Conservation (phyloP, 2,329 filamentous ascomycete species). For the Trichoderma atrobrunneum region DNA sequence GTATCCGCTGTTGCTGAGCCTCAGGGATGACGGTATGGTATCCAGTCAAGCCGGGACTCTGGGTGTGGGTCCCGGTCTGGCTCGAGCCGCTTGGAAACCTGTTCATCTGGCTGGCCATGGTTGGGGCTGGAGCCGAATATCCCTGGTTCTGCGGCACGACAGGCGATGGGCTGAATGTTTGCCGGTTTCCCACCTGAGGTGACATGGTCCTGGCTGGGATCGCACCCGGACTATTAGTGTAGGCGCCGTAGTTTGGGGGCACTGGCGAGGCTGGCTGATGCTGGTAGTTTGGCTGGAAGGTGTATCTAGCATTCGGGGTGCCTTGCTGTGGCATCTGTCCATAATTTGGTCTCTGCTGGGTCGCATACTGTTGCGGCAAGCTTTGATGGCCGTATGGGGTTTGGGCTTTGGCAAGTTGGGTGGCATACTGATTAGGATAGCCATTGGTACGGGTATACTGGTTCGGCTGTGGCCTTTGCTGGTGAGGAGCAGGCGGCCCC, state of each 20-base stretch:
- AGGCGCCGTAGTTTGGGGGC: constrained; percentile 37
- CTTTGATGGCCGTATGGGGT: constrained; percentile 52
- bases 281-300: constrained; percentile 39
- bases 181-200: constrained; percentile 41
- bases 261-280: constrained; percentile 38
- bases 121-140: constrained; percentile 32
- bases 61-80: constrained; percentile 31
- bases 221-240: constrained; percentile 42
- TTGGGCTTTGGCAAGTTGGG: constrained; percentile 51
- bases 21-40: constrained; percentile 51
- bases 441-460: constrained; percentile 51
- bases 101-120: constrained; percentile 31
- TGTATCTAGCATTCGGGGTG: constrained; percentile 43
- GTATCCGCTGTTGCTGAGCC: constrained; percentile 48
- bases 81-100: constrained; percentile 35
- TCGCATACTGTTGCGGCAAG: constrained; percentile 48
- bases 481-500: constrained; percentile 32
- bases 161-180: constrained; percentile 40
- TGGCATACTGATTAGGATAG: constrained; percentile 46
- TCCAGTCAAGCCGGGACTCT: constrained; percentile 41
- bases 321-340: constrained; percentile 42
- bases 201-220: constrained; percentile 44
- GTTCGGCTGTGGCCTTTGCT: constrained; percentile 37
- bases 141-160: constrained; percentile 36
- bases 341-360: constrained; percentile 46